A percentile compares a stretch with the other conserved stretches of the same genome.
Conservation (phyloP, 257 asterid genomes). For the Cruciata laevipes region DNA sequence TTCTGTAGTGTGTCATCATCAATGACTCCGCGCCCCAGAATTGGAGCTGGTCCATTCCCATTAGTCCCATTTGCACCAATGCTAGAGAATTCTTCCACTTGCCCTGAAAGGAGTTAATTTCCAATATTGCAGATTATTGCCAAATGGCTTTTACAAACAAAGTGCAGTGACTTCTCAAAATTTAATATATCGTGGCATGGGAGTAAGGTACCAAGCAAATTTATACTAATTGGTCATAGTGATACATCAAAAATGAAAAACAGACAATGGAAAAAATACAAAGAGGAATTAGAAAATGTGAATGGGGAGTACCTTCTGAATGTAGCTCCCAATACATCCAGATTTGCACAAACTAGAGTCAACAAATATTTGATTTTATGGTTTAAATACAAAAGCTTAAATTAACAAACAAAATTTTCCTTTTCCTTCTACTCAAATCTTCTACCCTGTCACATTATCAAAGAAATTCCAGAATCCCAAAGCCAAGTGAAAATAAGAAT, state of each 20-base stretch:
- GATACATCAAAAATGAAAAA: not conserved
- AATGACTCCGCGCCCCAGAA: conserved; percentile 15
- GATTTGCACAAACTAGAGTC: not conserved
- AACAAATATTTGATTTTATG: not conserved
- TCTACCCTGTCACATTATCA: not conserved
- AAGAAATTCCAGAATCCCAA: not conserved
- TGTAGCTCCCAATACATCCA: not conserved
- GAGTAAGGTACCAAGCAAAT: not conserved
- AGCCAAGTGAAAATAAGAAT: not conserved
- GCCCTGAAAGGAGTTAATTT: conserved; percentile 4
- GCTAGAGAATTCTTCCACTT: not conserved
- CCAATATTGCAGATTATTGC: not conserved
- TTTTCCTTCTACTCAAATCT: not conserved
- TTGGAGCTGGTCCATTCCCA: conserved; percentile 21
- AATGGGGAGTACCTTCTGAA: not conserved
- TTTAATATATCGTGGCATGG: not conserved
- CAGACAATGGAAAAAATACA: not conserved
- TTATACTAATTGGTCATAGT: not conserved
- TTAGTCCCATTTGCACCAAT: conserved; percentile 20
- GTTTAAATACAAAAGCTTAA: not conserved
- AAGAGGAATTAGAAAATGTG: not conserved
- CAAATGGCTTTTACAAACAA: not conserved
- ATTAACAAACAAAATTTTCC: too few species aligned
- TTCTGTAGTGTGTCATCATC: conserved; percentile 17
- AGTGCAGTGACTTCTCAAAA: not conserved